These are phyloP conservation scores for Telfairia occidentalis DNA, from an alignment of 331 rosid species.

Conservation along the genomic window DNA sequence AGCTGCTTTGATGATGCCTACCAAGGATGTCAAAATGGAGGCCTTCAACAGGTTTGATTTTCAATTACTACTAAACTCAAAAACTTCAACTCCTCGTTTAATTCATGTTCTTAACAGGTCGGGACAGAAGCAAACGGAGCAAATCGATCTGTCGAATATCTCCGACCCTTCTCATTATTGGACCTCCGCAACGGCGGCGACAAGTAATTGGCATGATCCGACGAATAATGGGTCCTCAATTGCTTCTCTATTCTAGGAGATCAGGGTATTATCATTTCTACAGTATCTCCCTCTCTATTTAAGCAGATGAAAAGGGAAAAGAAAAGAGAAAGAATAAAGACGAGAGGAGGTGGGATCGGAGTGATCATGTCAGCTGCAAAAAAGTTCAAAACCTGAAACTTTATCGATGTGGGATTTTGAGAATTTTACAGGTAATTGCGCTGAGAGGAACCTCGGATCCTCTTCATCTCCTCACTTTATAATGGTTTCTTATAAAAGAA, in stretches of 20 bases:
- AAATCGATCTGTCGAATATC: slow-evolving; percentile 24
- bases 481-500: neutral
- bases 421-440: slow-evolving; percentile 32
- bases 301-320: neutral
- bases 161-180: slow-evolving; percentile 60
- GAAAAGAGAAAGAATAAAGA: slow-evolving; percentile 16
- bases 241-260: slow-evolving; percentile 60
- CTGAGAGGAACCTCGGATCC: slow-evolving; percentile 99
- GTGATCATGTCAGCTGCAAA: slow-evolving; percentile 90
- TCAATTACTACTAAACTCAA: neutral
- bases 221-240: slow-evolving; percentile 54
- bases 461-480: slow-evolving; percentile 30
- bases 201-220: slow-evolving; percentile 53
- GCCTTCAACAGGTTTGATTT: slow-evolving; percentile 21
- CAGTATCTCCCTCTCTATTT: slow-evolving; percentile 17
- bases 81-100: too few relatives aligned
- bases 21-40: slow-evolving; percentile 56
- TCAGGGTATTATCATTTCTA: neutral
- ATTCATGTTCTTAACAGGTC: slow-evolving; percentile 11
- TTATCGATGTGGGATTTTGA: slow-evolving; percentile 2
- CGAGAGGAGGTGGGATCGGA: slow-evolving; percentile 62
- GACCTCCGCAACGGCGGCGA: slow-evolving; percentile 35
- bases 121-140: slow-evolving; percentile 41
- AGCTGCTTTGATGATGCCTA: neutral
- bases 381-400: slow-evolving; percentile 8